Conservation (phyloP, 2,329 filamentous ascomycete genomes). For the Neodidymelliopsis sp. region DNA sequence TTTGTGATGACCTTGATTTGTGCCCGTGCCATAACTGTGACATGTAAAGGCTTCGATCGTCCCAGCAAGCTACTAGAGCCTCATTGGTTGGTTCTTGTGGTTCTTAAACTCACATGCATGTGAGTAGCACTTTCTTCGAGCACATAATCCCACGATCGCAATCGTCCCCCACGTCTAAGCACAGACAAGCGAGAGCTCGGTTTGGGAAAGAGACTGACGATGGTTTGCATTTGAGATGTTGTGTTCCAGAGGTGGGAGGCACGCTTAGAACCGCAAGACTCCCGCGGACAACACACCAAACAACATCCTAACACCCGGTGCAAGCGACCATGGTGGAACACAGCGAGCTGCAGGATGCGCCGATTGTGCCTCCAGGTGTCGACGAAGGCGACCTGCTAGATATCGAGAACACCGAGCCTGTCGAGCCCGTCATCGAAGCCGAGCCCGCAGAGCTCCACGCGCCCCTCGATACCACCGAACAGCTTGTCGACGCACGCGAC, state of each 20-base stretch:
- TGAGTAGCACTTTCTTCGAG: slow-evolving; percentile 15
- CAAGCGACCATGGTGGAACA: slow-evolving; percentile 36
- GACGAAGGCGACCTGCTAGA: slow-evolving; percentile 50
- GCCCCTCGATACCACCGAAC: slow-evolving; percentile 47
- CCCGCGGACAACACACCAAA: slow-evolving; percentile 22
- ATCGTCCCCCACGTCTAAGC: neutral
- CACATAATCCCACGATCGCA: slow-evolving; percentile 3
- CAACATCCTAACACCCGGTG: slow-evolving; percentile 19
- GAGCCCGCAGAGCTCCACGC: slow-evolving; percentile 43
- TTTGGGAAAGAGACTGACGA: slow-evolving; percentile 19
- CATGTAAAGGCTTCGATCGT: neutral
- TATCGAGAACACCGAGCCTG: slow-evolving; percentile 30
- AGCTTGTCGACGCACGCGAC: slow-evolving; percentile 34
- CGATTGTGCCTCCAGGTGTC: slow-evolving; percentile 45
- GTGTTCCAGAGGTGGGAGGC: slow-evolving; percentile 38
- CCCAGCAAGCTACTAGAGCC: slow-evolving; percentile 1
- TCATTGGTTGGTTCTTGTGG: slow-evolving; percentile 24
- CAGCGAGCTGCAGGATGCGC: slow-evolving; percentile 33
- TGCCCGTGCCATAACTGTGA: neutral
- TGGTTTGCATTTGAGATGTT: slow-evolving; percentile 30
- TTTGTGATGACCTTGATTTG: no score
- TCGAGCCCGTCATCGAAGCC: slow-evolving; percentile 41
- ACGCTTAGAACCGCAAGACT: slow-evolving; percentile 15
- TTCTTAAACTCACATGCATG: slow-evolving; percentile 20
- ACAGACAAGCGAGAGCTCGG: slow-evolving; percentile 30